Percentiles rank a stretch among this genome's conserved stretches.
phyloP scores from a whole-genome alignment of 306 rosid species.

The Prunus padus region DNA sequence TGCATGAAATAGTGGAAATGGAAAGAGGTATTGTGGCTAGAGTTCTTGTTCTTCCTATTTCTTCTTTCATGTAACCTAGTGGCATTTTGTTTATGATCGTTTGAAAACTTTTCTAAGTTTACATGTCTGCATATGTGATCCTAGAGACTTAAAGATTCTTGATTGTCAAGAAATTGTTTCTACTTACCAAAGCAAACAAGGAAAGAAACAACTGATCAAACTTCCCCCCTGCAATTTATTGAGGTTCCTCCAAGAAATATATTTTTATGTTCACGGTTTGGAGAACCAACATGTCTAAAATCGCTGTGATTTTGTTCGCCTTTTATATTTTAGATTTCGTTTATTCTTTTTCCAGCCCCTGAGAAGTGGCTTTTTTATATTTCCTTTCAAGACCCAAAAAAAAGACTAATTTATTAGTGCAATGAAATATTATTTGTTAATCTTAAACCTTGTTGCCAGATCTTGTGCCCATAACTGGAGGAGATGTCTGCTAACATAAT shows the following conservation, averaged over 20 bases:
- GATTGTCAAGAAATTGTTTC: neutral
- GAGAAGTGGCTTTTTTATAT: neutral
- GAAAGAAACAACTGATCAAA: neutral
- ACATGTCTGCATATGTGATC: neutral
- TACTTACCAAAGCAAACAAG: neutral
- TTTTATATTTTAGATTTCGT: neutral
- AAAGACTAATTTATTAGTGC: conserved; percentile 2
- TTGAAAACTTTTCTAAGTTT: neutral
- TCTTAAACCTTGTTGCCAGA: neutral
- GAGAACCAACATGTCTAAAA: neutral
- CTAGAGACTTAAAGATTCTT: neutral
- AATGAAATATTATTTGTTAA: neutral
- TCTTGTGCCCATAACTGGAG: neutral
- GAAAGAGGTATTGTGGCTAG: conserved; percentile 4
- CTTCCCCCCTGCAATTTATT: neutral
- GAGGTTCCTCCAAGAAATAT: neutral
- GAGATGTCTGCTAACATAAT: conserved; percentile 1
- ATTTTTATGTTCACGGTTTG: neutral
- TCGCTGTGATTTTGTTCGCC: neutral
- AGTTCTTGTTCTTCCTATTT: neutral
- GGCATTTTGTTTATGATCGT: neutral
- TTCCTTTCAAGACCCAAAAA: no score
- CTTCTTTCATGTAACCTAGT: neutral
- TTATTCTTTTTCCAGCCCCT: neutral
- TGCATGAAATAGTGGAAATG: neutral